Base-by-base conservation (phyloP, 1,284 basidiomycete genomes). In the Mycosarcoma maydis region DNA sequence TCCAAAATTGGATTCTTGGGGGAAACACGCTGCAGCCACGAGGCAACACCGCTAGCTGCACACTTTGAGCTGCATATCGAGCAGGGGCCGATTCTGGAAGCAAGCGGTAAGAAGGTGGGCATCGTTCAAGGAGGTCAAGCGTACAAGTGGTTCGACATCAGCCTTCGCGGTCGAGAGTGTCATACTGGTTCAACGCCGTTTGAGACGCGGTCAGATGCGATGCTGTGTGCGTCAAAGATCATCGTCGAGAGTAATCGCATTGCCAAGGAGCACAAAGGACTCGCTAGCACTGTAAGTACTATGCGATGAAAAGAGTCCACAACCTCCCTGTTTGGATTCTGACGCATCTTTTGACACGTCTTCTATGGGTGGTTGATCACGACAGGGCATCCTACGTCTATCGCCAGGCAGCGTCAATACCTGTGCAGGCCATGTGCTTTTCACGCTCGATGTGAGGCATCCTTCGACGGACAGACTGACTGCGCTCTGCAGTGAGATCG, bases 51-150 rank as follows among this genome's bases (percentile, higher is more conserved):
- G 26, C 39, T 70, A 4, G 53, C 56, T 14, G 67, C 67, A 2
- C 67, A 70, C 32, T 70, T 70, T 23, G 67, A 70, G 53, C 24
- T 70, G 29, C 67, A 70, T 24, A 70, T 70, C 22, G 67, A 70
- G 27, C 67, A 70, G 40, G 67, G 67, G 5, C 67, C 67, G 22
- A 65, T 70, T 11, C 14, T 70, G 27, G 60, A 65, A 37, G 53
- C 56, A 5, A 57, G 48, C 7, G 58, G 58, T 3, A 68, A 68
- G 39, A 65, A 59, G 37, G 61, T 62, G 1, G 56, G 58, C 6
- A 40, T 65, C 13, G 57, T 62, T 11, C 67, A 62, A 26, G 61
- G 67, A 4, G 57, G 67, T 9, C 67, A 59, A 29, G 67, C 56
- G 29, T 70, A 62, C 45, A 70, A 69, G 44, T 69, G 66, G 66